Conservation (phyloP, 768 basidiomycete genomes). For the Boletus rubroflammeus region DNA sequence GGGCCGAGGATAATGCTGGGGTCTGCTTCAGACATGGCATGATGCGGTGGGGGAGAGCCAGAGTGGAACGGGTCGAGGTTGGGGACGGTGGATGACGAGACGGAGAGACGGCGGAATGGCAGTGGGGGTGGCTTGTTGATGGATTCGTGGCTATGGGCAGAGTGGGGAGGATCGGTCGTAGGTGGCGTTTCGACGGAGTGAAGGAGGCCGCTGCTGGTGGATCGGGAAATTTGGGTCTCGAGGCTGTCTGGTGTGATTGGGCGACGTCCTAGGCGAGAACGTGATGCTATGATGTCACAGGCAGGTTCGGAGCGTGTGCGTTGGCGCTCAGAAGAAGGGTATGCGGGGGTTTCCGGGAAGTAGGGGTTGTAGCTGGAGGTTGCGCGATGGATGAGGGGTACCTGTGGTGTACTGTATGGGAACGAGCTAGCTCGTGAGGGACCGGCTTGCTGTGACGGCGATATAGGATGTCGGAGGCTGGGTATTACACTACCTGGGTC, state of each 20-base stretch:
- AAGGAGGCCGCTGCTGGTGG: slow-evolving; percentile 43
- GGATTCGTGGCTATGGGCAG: slow-evolving; percentile 14
- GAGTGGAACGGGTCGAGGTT: slow-evolving; percentile 34
- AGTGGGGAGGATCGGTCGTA: slow-evolving; percentile 30
- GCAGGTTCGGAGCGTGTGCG: slow-evolving; percentile 17
- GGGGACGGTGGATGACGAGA: slow-evolving; percentile 24
- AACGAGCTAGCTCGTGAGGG: slow-evolving; percentile 30
- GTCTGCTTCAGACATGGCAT: slow-evolving; percentile 36
- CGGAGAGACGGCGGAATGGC: slow-evolving; percentile 32
- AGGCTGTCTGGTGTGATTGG: slow-evolving; percentile 49
- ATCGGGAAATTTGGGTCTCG: slow-evolving; percentile 48
- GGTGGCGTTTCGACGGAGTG: slow-evolving; percentile 47
- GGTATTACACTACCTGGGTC: slow-evolving; percentile 56
- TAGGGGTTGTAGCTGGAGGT: slow-evolving; percentile 19
- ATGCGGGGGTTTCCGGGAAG: slow-evolving; percentile 5
- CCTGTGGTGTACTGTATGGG: slow-evolving; percentile 6
- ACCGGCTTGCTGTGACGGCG: slow-evolving; percentile 10
- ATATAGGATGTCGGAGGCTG: slow-evolving; percentile 1
- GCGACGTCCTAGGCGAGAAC: slow-evolving; percentile 27
- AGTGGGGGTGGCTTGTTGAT: slow-evolving; percentile 14
- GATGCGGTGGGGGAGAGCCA: slow-evolving; percentile 34
- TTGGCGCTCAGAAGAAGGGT: not conserved
- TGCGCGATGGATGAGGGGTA: slow-evolving; percentile 15
- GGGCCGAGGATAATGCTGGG: slow-evolving; percentile 65
- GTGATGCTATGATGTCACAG: slow-evolving; percentile 22